These are phyloP conservation scores for Trichophaea hybrida DNA, from an alignment of 2,329 filamentous ascomycete genomes.

Conservation along the genomic window DNA sequence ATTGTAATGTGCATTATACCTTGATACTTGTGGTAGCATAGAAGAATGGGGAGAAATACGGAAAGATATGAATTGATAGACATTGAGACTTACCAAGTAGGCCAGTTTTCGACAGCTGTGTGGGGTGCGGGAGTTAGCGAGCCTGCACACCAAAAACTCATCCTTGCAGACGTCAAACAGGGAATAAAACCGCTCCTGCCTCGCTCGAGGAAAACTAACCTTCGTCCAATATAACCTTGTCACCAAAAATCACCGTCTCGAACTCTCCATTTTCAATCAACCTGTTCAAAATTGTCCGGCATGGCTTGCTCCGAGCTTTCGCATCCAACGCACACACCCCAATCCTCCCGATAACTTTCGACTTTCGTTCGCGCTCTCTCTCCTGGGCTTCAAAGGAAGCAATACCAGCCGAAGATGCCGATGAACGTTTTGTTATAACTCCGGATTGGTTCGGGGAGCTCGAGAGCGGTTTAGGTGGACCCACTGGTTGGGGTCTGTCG, in stretches of 20 bases:
- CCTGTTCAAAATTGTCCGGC: constrained; percentile 85
- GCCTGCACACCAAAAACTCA: not conserved
- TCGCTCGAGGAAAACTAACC: constrained; percentile 33
- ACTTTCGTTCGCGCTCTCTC: constrained; percentile 7
- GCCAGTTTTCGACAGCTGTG: constrained; percentile 81
- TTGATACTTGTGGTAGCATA: not conserved
- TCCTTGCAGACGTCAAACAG: constrained; percentile 13
- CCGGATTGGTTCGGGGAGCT: constrained; percentile 3
- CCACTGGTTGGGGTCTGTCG: constrained; percentile 13
- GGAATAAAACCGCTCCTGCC: not conserved
- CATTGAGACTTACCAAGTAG: constrained; percentile 51
- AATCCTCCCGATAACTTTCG: constrained; percentile 46
- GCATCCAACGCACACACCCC: constrained; percentile 91
- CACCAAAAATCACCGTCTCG: constrained; percentile 92
- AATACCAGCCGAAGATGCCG: constrained; percentile 15
- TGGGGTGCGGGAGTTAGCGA: not conserved
- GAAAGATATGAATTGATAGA: not conserved
- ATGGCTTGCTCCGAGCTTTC: constrained; percentile 93
- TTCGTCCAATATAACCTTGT: constrained; percentile 97
- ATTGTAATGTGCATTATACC: not conserved
- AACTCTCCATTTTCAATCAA: constrained; percentile 84
- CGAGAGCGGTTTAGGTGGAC: constrained; percentile 1
- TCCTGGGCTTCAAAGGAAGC: constrained; percentile 12
- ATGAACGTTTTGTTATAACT: constrained; percentile 16
- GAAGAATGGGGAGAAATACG: not conserved